phyloP scores from a whole-genome alignment of 106 monocot genomes.

The Acanthochlamys bracteata region DNA sequence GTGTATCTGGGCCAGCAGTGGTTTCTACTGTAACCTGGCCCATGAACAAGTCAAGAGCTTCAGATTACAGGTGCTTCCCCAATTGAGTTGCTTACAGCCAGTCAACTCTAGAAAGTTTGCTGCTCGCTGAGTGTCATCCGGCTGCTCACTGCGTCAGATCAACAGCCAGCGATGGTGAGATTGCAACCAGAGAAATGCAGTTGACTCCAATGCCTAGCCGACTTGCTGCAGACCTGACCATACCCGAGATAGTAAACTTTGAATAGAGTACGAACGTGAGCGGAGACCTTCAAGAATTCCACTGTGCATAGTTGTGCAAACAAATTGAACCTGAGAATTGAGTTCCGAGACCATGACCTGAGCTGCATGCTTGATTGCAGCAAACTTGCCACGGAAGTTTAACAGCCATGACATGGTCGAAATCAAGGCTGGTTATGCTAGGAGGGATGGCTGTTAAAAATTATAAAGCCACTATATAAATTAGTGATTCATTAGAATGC shows the following conservation, averaged over 20 bases:
- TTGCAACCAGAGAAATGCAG: constrained; percentile 64
- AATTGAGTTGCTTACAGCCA: no score
- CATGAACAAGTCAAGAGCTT: no score
- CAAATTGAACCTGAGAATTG: constrained; percentile 37
- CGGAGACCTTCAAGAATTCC: constrained; percentile 52
- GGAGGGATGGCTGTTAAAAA: constrained; percentile 2
- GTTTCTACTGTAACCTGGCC: no score
- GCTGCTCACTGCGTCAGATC: no score
- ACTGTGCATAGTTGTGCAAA: constrained; percentile 41
- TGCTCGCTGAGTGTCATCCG: no score
- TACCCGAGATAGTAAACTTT: constrained; percentile 46
- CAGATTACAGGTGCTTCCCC: no score
- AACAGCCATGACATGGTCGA: constrained; percentile 37
- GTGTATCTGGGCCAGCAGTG: no score
- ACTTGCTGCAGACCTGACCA: constrained; percentile 47
- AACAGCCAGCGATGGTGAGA: constrained; percentile 34
- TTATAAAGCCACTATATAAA: no score
- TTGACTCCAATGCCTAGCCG: constrained; percentile 54
- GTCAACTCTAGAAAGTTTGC: no score
- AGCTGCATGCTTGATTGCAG: constrained; percentile 54
- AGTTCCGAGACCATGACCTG: constrained; percentile 36
- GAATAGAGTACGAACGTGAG: constrained; percentile 48
- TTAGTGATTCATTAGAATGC: no score
- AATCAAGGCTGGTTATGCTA: constrained; percentile 26
- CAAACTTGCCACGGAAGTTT: constrained; percentile 44